Base-by-base conservation (phyloP, 2,329 filamentous ascomycete genomes). In the Graphium sp. region DNA sequence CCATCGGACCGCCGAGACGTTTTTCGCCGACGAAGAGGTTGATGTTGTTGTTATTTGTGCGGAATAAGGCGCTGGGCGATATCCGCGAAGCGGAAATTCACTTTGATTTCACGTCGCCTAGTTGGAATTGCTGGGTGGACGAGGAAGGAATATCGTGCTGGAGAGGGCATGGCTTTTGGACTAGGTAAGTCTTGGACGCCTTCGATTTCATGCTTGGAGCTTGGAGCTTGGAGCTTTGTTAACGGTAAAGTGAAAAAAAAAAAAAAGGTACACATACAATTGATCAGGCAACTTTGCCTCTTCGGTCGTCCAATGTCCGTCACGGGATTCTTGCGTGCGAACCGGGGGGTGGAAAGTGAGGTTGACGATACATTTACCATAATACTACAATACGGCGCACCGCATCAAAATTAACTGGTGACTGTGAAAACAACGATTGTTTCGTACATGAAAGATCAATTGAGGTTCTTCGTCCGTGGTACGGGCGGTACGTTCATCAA, bases 71-170 rank as follows among this genome's bases (percentile, higher is more conserved):
- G 1, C 50, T 76, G 4, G 74, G 74, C 11, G 59, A 71, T 2
- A 53, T 77, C 27, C 62, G 63, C 21, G 74, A 78, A 37, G 76
- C 70, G 28, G 65, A 77, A 38, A 62, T 71, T 4, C 71, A 76
- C 44, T 77, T 75, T 33, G 74, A 79, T 40, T 65, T 60, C 22
- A 54, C 55, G 20, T 47, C 47, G 1, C 50, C 57, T 0, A 24
- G 41, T 2, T 61, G 55, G 55, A 37, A n/a, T 59, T 0, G 32
- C 41, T 1, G 29, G 24, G 1, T 50, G 47, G 41, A 49, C 37
- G 0, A 31, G 29, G 5, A 47, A 46, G 19, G 40, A 49, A 18
- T 53, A 52, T 24, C 40, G 36, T 0, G 50, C 52, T 0, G 57
- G 56, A 0, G 39, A 47, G 1, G 56, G 56, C 1, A 52, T 58